A percentile compares a stretch with the other conserved stretches of the same genome.
Evolutionary conservation across 306 rosid genomes (phyloP).

Genomic region (Styphnolobium japonicum): DNA sequence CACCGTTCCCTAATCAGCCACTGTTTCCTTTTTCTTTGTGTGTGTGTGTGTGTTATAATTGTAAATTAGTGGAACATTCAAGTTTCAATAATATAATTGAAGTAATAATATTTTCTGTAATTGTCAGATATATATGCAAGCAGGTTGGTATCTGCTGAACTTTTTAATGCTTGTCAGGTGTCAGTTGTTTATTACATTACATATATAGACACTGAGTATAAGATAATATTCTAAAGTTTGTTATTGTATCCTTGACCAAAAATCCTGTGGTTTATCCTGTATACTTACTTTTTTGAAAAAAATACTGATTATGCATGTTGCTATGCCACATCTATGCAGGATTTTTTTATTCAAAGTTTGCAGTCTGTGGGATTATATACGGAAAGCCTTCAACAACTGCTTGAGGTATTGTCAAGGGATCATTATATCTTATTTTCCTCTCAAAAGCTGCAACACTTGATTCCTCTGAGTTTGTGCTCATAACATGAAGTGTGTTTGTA

Average conservation of each 20-base stretch:
- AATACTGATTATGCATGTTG: slow-evolving; percentile 26
- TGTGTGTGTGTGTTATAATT: background rate
- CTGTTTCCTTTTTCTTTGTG: no score
- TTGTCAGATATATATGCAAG: background rate
- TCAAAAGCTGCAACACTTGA: slow-evolving; percentile 7
- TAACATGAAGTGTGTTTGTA: background rate
- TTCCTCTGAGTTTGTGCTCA: slow-evolving; percentile 27
- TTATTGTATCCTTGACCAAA: background rate
- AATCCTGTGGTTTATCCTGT: slow-evolving; percentile 2
- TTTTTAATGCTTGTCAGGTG: slow-evolving; percentile 9
- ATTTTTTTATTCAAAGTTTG: slow-evolving; percentile 73
- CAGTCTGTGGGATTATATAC: slow-evolving; percentile 71
- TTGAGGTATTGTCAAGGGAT: slow-evolving; percentile 63
- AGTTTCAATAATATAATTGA: background rate
- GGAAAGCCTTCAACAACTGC: slow-evolving; percentile 51
- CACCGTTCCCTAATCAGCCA: background rate
- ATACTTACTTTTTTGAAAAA: background rate
- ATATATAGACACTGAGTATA: background rate
- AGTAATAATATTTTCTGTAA: background rate
- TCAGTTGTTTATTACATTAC: slow-evolving; percentile 6
- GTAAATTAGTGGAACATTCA: background rate
- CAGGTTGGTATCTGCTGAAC: background rate
- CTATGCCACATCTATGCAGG: slow-evolving; percentile 58
- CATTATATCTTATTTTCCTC: slow-evolving; percentile 4
- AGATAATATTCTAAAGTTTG: background rate